Percentiles rank a stretch among this genome's conserved stretches.
Evolutionary conservation across 768 basidiomycete genomes (phyloP).

Genomic region (Mycena maculata): DNA sequence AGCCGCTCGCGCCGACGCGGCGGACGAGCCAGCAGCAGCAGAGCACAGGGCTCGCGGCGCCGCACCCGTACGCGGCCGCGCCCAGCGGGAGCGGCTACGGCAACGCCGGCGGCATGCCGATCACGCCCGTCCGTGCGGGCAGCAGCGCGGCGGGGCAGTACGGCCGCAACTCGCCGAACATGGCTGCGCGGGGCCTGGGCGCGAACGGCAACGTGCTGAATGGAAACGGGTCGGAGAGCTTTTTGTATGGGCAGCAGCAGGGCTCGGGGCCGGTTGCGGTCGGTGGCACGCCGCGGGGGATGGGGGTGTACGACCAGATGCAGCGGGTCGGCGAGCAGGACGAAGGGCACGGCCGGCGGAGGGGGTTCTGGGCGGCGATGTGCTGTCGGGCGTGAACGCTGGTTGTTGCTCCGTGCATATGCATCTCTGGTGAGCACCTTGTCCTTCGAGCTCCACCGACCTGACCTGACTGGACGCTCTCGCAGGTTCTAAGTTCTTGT

Average conservation of each 20-base stretch:
- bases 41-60: constrained; percentile 56
- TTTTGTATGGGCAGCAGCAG: constrained; percentile 68
- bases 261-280: constrained; percentile 55
- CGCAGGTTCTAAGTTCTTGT: constrained; percentile 3
- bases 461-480: neutral
- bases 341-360: constrained; percentile 71
- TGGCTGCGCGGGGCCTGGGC: constrained; percentile 44
- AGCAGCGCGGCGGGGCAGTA: constrained; percentile 45
- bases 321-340: constrained; percentile 68
- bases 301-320: constrained; percentile 79
- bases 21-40: constrained; percentile 76
- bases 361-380: constrained; percentile 71
- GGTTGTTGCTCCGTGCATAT: constrained; percentile 36
- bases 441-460: neutral
- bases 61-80: constrained; percentile 81
- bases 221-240: constrained; percentile 73
- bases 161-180: constrained; percentile 67
- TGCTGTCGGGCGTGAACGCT: constrained; percentile 73
- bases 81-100: constrained; percentile 66
- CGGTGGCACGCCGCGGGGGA: constrained; percentile 55
- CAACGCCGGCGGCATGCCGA: constrained; percentile 46
- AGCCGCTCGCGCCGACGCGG: constrained; percentile 73
- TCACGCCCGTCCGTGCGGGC: constrained; percentile 28
- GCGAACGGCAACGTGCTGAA: constrained; percentile 55
- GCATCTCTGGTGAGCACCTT: constrained; percentile 24